Conservation (phyloP, 805 yeast species). For the Candida sakaeoensis region DNA sequence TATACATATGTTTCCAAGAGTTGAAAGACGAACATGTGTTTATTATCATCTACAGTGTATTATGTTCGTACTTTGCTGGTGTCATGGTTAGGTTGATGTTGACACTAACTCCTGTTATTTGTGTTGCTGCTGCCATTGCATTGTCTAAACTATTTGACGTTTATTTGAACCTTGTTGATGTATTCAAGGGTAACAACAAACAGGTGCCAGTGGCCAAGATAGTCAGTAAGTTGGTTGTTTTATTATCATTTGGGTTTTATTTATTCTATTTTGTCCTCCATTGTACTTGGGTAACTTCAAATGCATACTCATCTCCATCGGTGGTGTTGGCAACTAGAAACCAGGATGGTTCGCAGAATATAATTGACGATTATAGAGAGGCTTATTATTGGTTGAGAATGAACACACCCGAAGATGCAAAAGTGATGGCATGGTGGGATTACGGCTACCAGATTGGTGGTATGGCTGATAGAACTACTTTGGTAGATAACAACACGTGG, state of each 20-base stretch:
- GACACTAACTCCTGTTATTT: slow-evolving; percentile 92
- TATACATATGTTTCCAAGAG: slow-evolving; percentile 85
- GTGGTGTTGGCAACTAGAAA: slow-evolving; percentile 83
- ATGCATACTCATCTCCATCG: slow-evolving; percentile 95
- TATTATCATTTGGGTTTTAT: slow-evolving; percentile 68
- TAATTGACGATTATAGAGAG: slow-evolving; percentile 97
- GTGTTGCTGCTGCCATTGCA: slow-evolving; percentile 90
- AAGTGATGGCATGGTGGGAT: slow-evolving; percentile 99
- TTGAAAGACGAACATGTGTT: slow-evolving; percentile 89
- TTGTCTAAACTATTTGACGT: slow-evolving; percentile 79
- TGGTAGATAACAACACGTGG: slow-evolving; percentile 99
- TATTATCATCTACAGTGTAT: slow-evolving; percentile 85
- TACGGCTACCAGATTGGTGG: slow-evolving; percentile 99
- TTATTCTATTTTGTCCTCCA: slow-evolving; percentile 81
- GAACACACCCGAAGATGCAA: slow-evolving; percentile 96
- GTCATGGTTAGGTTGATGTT: slow-evolving; percentile 98
- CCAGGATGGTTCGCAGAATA: slow-evolving; percentile 78
- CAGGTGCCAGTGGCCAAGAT: slow-evolving; percentile 28
- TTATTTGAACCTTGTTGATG: slow-evolving; percentile 62
- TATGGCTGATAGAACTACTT: slow-evolving; percentile 98
- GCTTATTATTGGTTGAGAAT: slow-evolving; percentile 98
- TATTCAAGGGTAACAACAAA: slow-evolving; percentile 17
- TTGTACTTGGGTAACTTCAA: slow-evolving; percentile 96
- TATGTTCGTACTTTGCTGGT: slow-evolving; percentile 96
- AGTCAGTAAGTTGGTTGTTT: slow-evolving; percentile 58